Evolutionary conservation across 1,284 basidiomycete species (phyloP), one percentile per base, ranked within the genome.

Genomic region (Boletus sp.): DNA sequence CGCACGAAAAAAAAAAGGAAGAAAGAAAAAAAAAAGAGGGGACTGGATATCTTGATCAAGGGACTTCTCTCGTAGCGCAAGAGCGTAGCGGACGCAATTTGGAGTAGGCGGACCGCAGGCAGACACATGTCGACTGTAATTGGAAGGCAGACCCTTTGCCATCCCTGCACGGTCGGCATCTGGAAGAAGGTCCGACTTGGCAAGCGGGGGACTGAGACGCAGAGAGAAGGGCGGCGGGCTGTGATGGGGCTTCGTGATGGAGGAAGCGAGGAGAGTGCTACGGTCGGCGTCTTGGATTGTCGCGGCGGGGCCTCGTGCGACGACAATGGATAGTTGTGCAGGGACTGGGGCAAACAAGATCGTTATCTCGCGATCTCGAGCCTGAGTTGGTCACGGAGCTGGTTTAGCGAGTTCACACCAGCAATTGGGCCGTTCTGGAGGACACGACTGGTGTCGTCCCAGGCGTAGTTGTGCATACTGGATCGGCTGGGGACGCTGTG

Each of bases 321-420:
- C 5, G 7, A 44, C 19, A 43, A 56, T 40, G 49, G 53, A 58
- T 19, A 10, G 10, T 49, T n/a, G 32, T 19, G 46, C 22, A 52
- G 42, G 26, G 14, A 29, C 35, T 41, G 49, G 49, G 48, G 26
- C 13, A 22, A 40, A 57, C 43, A 19, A 41, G 58, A 65, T 67
- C 53, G 59, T 38, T 51, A 62, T 65, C 59, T 66, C 48, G 61
- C 65, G 65, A 63, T 66, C 58, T 41, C 16, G 27, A 50, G 56
- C 60, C 45, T 39, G 43, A 44, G 51, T 52, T 29, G 48, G 46
- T 14, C 49, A 41, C 48, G 37, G 38, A n/a, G n/a, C n/a, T n/a
- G n/a, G n/a, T 44, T 55, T 54, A 37, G 58, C 49, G 53, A 50
- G 23, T 42, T 61, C 54, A 61, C 58, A 60, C 64, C 62, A 62